Base-by-base conservation (phyloP, 371 early-diverging fungal species). In the Paraphysoderma sedebokerense region DNA sequence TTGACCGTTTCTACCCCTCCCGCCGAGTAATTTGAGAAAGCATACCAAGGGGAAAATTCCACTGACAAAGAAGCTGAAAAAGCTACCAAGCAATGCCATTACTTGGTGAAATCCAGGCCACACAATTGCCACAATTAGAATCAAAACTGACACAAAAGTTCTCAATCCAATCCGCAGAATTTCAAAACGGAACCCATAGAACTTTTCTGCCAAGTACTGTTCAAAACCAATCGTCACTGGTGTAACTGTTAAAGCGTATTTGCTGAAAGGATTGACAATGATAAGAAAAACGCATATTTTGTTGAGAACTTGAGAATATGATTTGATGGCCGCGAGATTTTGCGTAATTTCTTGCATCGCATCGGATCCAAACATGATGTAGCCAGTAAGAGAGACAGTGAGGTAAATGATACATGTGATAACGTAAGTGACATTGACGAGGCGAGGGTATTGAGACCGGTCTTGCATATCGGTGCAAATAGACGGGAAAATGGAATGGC, bases 281-380 rank as follows among this genome's bases (percentile, higher is more conserved):
- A 81, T 67, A 5, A 81, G 59, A 55, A 63, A 71, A 24, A 81
- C 57, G 13, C 74, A 72, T 5, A 76, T 40, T 22, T 64, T 51
- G 38, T 71, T 81, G 13, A 80, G 52, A 2, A 61, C 32, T 40
- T 58, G 60, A 41, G 63, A 67, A 52, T 74, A 81, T n/a, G 61
- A 60, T 0, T 74, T 70, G n/a, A 74, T 64, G 12, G 46, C 13
- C 2, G 78, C 67, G 22, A 85, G 49, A 51, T 81, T 82, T 61
- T 70, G 76, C 17, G 81, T 81, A 48, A 84, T 76, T 74, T 76
- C 79, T 55, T 76, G 68, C 61, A 67, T 62, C 17, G 70, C 67
- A 11, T 38, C 57, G 42, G 66, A 61, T 3, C 86, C 86, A 73
- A 82, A 85, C 86, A 83, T 85, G 13, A 66, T 22, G 59, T 82